Base-by-base conservation (phyloP, 2,329 filamentous ascomycete species). In the Incumbomyces lentus region DNA sequence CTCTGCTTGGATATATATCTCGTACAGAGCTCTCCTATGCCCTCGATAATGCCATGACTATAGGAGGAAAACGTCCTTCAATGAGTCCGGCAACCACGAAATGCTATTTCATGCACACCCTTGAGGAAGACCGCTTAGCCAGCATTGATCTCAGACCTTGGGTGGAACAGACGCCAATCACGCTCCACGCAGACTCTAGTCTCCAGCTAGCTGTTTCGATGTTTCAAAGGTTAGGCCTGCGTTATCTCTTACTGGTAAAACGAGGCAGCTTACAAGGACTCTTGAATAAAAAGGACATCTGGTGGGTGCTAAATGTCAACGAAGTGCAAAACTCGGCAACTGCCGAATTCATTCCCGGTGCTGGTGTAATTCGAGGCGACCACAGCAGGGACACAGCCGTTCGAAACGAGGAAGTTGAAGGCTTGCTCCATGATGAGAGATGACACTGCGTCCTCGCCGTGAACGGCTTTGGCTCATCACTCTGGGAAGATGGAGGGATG, bases 101-200 rank as follows among this genome's bases (percentile, higher is more conserved):
- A 61, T 82, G 83, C 36, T 88, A 84, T 65, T 95, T 98, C 66
- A 75, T 79, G 1, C 86, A 93, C 60, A 84, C 89, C 59, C 82
- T 85, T 2, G 79, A 90, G 45, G 82, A 84, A 1, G 86, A 94
- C 58, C 84, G 86, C 1, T 71, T 75, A 16, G 75, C 79, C 13
- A 88, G 83, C 1, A 78, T 98, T 33, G 92, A 98, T 65, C 74
- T 98, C 10, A 75, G 90, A 6, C 89, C 89, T 2, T 98, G 92
- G 92, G 95, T 98, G 88, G 92, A 98, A 64, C 90, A 95, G 64
- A 98, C 92, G 0, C 92, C 92, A 1, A 84, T 98, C 39, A 96
- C 92, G 1, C 73, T 96, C 14, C 85, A 87, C 35, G 81, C 79
- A 17, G 78, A 81, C 52, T 81, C 81, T 13, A 82, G 75, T 49